Evolutionary conservation across 345 rosid genomes (phyloP).

Genomic region (Populus tremula): DNA sequence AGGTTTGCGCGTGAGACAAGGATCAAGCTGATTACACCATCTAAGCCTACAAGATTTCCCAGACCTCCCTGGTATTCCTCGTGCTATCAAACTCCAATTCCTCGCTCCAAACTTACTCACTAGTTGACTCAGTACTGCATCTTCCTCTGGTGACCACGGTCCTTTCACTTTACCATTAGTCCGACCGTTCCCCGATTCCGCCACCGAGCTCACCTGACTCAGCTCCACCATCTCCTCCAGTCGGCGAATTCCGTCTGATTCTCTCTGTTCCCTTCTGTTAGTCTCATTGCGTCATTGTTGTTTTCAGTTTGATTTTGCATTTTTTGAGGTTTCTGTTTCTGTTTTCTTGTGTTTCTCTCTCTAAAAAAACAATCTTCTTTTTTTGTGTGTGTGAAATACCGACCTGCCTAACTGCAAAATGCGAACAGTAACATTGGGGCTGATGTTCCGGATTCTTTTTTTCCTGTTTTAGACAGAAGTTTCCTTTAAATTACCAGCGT

Average conservation of each 20-base stretch:
- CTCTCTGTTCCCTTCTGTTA: constrained; percentile 18
- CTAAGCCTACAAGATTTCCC: constrained; percentile 82
- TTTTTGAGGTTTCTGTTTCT: background rate
- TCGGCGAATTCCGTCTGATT: constrained; percentile 31
- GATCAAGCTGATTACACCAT: constrained; percentile 91
- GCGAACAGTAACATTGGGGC: constrained; percentile 21
- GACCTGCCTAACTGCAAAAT: constrained; percentile 58
- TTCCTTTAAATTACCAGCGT: constrained; percentile 20
- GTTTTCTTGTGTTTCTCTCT: background rate
- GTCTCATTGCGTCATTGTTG: constrained; percentile 16
- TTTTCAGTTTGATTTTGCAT: constrained; percentile 12
- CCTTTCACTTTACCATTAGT: constrained; percentile 60
- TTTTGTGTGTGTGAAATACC: constrained; percentile 17
- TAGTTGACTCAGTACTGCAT: constrained; percentile 51
- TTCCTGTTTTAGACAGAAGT: constrained; percentile 25
- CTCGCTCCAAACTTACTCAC: constrained; percentile 68
- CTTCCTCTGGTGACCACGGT: constrained; percentile 87
- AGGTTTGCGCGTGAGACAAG: constrained; percentile 74
- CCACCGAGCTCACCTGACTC: constrained; percentile 16
- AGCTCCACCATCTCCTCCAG: constrained; percentile 20
- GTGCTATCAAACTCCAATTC: constrained; percentile 84
- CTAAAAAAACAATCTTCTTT: background rate
- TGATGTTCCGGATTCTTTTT: constrained; percentile 29
- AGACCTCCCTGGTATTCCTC: constrained; percentile 77
- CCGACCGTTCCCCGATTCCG: constrained; percentile 23